phyloP scores from a whole-genome alignment of 1,139 yeast species.

The Magnusiomyces sp. region DNA sequence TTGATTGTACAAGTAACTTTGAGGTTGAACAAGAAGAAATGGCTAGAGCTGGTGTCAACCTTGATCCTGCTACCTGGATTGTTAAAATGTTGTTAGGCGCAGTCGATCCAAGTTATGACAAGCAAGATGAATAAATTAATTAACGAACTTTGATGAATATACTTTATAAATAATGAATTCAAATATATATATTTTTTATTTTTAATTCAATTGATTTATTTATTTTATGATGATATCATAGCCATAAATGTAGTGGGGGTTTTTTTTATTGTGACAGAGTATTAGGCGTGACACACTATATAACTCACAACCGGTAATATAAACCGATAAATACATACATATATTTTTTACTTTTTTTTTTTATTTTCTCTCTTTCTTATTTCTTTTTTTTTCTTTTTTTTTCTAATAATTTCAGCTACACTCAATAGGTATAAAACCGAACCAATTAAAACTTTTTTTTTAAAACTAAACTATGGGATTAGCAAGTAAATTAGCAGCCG shows the following conservation, averaged over 20 bases:
- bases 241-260: slow-evolving; percentile 1
- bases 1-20: slow-evolving; percentile 28
- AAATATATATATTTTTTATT: background rate
- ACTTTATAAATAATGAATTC: background rate
- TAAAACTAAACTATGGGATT: slow-evolving; percentile 10
- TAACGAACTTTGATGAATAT: background rate
- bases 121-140: slow-evolving; percentile 23
- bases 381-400: slow-evolving; percentile 14
- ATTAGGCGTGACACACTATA: no score
- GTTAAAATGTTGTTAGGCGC: slow-evolving; percentile 28
- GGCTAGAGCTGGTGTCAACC: slow-evolving; percentile 26
- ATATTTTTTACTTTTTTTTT: slow-evolving; percentile 14
- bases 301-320: background rate
- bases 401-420: slow-evolving; percentile 23
- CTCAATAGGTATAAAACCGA: no score
- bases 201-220: background rate
- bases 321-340: background rate
- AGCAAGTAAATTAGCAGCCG: slow-evolving; percentile 14
- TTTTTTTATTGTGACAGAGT: no score
- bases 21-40: slow-evolving; percentile 31
- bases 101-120: slow-evolving; percentile 25
- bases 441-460: no score
- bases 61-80: slow-evolving; percentile 28
- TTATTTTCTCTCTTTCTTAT: slow-evolving; percentile 14
- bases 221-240: slow-evolving; percentile 17